phyloP scores from a whole-genome alignment of 768 basidiomycete species.

The Mycena galericulata region DNA sequence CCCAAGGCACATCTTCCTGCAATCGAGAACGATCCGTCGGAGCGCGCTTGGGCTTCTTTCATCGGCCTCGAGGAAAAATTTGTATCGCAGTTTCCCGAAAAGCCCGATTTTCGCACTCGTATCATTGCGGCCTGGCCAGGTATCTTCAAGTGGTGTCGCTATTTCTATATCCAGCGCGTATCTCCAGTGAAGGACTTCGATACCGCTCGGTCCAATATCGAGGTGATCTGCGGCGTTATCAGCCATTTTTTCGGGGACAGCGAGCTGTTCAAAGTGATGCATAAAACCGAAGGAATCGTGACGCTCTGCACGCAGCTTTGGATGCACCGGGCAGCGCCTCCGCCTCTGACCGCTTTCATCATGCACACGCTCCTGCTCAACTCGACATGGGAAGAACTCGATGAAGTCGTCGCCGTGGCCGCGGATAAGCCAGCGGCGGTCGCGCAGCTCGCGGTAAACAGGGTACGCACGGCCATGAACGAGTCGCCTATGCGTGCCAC shows the following conservation, averaged over 20 bases:
- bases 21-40: conserved; percentile 14
- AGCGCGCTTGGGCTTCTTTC: conserved; percentile 24
- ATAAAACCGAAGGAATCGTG: conserved; percentile 14
- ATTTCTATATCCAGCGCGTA: conserved; percentile 24
- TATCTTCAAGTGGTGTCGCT: conserved; percentile 25
- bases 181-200: not conserved
- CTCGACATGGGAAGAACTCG: conserved; percentile 16
- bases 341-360: conserved; percentile 1
- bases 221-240: not conserved
- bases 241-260: not conserved
- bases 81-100: conserved; percentile 4
- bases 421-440: conserved; percentile 7
- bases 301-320: conserved; percentile 22
- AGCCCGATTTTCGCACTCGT: conserved; percentile 19
- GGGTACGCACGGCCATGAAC: conserved; percentile 18
- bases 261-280: not conserved
- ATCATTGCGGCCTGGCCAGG: conserved; percentile 26
- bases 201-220: not conserved
- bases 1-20: not conserved
- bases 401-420: conserved; percentile 11
- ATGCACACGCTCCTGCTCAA: conserved; percentile 10
- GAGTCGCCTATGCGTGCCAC: conserved; percentile 4
- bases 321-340: conserved; percentile 16
- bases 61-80: conserved; percentile 14
- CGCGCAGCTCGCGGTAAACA: conserved; percentile 14